Conservation (phyloP, 2,329 filamentous ascomycete genomes). For the Huntiella savannae region DNA sequence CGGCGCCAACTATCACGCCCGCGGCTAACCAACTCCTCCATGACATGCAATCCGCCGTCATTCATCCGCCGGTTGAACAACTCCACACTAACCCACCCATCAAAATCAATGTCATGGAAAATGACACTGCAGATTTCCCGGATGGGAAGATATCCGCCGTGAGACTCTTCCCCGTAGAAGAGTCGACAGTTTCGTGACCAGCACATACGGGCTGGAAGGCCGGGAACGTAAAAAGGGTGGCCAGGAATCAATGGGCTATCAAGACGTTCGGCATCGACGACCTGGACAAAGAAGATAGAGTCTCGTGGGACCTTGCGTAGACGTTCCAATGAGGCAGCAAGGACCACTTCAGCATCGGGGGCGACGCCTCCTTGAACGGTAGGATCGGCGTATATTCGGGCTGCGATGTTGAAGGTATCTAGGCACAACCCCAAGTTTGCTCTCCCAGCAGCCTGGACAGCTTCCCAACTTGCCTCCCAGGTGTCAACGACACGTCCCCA, state of each 20-base stretch:
- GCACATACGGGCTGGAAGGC: conserved; percentile 40
- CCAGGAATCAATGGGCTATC: conserved; percentile 31
- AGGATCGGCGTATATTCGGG: conserved; percentile 52
- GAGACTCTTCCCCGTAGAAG: conserved; percentile 32
- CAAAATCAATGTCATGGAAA: conserved; percentile 42
- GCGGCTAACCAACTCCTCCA: conserved; percentile 35
- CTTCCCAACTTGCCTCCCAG: conserved; percentile 55
- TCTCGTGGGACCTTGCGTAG: conserved; percentile 33
- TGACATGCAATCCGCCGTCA: conserved; percentile 29
- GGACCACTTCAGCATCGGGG: conserved; percentile 32
- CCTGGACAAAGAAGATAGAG: conserved; percentile 46
- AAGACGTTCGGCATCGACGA: conserved; percentile 54
- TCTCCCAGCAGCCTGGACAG: conserved; percentile 44
- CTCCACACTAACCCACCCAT: conserved; percentile 55
- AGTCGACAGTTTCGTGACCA: conserved; percentile 58
- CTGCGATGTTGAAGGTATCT: conserved; percentile 63
- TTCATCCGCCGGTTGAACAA: conserved; percentile 44
- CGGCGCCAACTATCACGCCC: conserved; percentile 32
- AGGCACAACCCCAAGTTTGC: conserved; percentile 59
- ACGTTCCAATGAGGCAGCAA: conserved; percentile 33
- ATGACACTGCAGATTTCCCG: conserved; percentile 40
- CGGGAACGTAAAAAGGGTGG: conserved; percentile 19
- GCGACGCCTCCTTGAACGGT: conserved; percentile 30
- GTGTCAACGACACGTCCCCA: conserved; percentile 52
- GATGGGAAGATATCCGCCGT: conserved; percentile 50